Base-by-base conservation (phyloP, 257 asterid species). In the Nicotiana otophora region DNA sequence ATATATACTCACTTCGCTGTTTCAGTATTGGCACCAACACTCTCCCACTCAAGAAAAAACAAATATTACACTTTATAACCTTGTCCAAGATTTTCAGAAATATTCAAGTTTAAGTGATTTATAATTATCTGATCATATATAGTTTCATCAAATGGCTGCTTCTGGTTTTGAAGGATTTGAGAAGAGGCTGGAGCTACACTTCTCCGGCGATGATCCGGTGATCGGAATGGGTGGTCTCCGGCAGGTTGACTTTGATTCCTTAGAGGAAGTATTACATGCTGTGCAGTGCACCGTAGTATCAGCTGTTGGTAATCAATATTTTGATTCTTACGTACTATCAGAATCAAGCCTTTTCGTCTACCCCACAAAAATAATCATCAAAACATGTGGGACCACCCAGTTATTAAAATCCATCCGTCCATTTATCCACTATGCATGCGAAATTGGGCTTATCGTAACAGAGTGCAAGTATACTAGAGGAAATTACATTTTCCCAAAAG, bases 81-180 rank as follows among this genome's bases (percentile, higher is more conserved):
- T 42, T 42, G 51, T 42, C 51, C 3, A 42, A 31, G 1, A 9
- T 42, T 42, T 42, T 42, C 4, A 42, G 12, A 9, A 42, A 9
- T 42, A 42, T 42, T 42, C 51, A 42, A 42, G 51, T 42, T 42
- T 42, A 2, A 42, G 12, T 42, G 51, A 42, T 9, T 42, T 42
- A 8, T 2, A 8, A 42, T 42, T 9, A 42, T 42, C 51, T 42
- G 51, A 42, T 42, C 51, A 42, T 42, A 42, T 42, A 8, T 42
- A 8, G 51, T 42, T 42, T 42, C 51, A 42, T 26, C 26, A 46
- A 65, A 95, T 96, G 99, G 97, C 99, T 70, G 90, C 84, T 82
- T 96, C 99, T 0, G 99, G 98, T 31, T 96, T 96, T 81, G 99
- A 96, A 82, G 99, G 99, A 63, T 96, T 93, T 80, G 99, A 96